Evolutionary conservation across 148 eudicot species (phyloP), one percentile per base, ranked within the genome.

Genomic region (Spergularia bocconei): DNA sequence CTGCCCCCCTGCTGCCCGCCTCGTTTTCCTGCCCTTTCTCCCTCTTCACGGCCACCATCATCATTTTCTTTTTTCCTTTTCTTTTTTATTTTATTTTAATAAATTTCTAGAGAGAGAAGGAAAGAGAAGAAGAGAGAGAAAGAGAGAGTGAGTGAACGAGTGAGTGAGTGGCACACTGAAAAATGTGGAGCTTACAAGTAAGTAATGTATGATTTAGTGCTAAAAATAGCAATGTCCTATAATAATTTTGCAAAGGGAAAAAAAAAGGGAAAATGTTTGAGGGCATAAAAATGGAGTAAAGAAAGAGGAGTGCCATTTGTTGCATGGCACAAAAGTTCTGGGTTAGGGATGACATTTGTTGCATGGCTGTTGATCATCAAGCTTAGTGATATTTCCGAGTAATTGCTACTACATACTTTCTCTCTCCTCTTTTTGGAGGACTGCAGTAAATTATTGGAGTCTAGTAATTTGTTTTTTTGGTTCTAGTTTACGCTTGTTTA

Each of bases 161-260:
- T 53, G 60, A 58, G 50, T 55, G 65, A 69, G 70, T 36, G 25
- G 36, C 11, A 19, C 67, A 70, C 79, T 80, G 79, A 70, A 75
- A 63, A 80, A 74, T 78, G 75, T 77, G 78, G 76, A 23, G 39
- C 13, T 54, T 38, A 36, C 4, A 13, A 17, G 12, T 13, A 16
- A 14, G 14, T 29, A 51, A 66, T 66, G 73, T 55, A 61, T 72
- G 77, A 60, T 50, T 78, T 75, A 50, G 75, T 76, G 70, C 83
- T 76, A 71, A 76, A 76, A 81, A 81, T 81, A 76, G 83, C 79
- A 81, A 76, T 7, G 13, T 7, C n/a, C 3, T 3, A 39, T 11
- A 64, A 38, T 12, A 20, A 58, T 19, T n/a, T n/a, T 14, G 68
- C 4, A 44, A 4, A 13, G 1, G 19, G 8, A 44, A 10, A 8